phyloP scores from a whole-genome alignment of 306 rosid species.

The Acacia crassicarpa region DNA sequence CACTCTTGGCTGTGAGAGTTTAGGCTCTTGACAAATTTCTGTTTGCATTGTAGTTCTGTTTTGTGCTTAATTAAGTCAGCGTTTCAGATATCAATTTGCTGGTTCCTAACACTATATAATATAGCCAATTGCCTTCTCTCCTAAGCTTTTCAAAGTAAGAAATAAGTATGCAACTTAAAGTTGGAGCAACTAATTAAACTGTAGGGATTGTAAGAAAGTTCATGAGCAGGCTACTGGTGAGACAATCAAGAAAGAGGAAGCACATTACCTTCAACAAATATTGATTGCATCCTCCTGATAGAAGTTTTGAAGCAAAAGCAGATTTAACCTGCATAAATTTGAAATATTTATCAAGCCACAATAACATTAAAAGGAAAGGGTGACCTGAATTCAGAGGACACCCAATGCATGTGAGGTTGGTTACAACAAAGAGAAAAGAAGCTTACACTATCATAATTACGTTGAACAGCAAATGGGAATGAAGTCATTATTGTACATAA shows the following conservation, averaged over 20 bases:
- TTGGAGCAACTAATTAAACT: too few species aligned
- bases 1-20: too few species aligned
- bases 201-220: too few species aligned
- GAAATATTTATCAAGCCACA: slow-evolving; percentile 19
- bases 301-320: slow-evolving; percentile 61
- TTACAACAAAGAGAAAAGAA: slow-evolving; percentile 24
- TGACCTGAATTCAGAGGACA: neutral
- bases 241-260: slow-evolving; percentile 34
- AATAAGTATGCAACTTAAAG: neutral
- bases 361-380: slow-evolving; percentile 14
- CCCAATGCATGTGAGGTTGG: neutral
- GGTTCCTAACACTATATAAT: too few species aligned
- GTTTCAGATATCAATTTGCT: too few species aligned
- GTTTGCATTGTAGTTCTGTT: too few species aligned
- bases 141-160: neutral
- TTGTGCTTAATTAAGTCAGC: too few species aligned
- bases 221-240: neutral
- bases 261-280: slow-evolving; percentile 65
- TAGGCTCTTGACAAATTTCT: too few species aligned
- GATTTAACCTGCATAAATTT: slow-evolving; percentile 68
- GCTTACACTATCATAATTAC: slow-evolving; percentile 77
- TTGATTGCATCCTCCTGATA: slow-evolving; percentile 64
- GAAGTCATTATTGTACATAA: slow-evolving; percentile 53
- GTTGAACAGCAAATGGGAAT: slow-evolving; percentile 66
- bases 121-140: neutral